These are phyloP conservation scores for Penicillium sp. DNA, from an alignment of 2,329 filamentous ascomycete species.

Conservation along the genomic window DNA sequence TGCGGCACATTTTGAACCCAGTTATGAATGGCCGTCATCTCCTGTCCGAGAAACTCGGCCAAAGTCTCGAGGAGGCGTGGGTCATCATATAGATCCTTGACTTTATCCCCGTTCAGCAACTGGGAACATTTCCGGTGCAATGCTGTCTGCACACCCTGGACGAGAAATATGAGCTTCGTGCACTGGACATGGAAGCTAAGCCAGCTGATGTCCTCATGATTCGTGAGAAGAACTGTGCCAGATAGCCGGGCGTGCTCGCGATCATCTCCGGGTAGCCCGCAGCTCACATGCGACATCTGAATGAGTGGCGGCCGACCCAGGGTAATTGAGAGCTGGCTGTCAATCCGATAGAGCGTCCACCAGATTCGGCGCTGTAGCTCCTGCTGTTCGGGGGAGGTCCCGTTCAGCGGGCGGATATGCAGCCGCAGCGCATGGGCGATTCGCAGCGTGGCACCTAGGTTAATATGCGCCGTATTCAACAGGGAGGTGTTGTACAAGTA, in stretches of 20 bases:
- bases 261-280: neutral
- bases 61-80: neutral
- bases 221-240: neutral
- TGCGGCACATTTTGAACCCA: constrained; percentile 1
- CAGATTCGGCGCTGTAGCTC: constrained; percentile 54
- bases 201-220: neutral
- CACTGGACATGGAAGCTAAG: neutral
- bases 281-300: neutral
- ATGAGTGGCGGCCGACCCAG: constrained; percentile 15
- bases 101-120: neutral
- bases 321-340: constrained; percentile 49
- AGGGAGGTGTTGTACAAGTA: neutral
- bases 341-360: constrained; percentile 53
- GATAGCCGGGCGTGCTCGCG: neutral
- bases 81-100: neutral
- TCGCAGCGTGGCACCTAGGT: neutral
- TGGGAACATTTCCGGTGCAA: neutral
- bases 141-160: neutral
- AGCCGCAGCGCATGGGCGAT: neutral
- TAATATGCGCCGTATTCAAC: neutral
- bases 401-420: neutral
- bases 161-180: neutral
- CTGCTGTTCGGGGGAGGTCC: constrained; percentile 31
- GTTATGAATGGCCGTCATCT: neutral
- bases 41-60: neutral